Conservation (phyloP, 2,329 filamentous ascomycete species). For the Cladosporium sp. region DNA sequence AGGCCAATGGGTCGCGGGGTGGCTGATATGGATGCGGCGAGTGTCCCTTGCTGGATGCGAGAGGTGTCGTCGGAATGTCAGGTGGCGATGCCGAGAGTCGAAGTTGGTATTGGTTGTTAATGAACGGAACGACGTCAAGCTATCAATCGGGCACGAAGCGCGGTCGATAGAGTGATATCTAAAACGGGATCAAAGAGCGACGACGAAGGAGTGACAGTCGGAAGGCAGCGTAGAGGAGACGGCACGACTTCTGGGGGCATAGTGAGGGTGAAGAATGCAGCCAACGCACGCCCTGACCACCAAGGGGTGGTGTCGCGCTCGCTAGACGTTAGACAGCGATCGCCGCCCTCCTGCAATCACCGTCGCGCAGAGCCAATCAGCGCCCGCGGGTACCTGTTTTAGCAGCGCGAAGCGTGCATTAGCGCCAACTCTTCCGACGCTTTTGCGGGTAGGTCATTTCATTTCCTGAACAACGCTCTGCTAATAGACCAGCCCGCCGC, state of each 20-base stretch:
- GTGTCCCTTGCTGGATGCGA: conserved; percentile 3
- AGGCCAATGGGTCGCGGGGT: background rate
- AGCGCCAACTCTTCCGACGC: conserved; percentile 1
- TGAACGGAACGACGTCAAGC: conserved; percentile 8
- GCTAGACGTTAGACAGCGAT: conserved; percentile 8
- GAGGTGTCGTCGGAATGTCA: background rate
- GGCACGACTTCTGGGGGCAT: conserved; percentile 5
- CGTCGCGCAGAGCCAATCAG: background rate
- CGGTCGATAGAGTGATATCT: conserved; percentile 9
- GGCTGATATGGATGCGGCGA: background rate
- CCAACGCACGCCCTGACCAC: background rate
- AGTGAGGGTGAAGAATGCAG: conserved; percentile 10
- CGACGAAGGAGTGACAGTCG: conserved; percentile 6
- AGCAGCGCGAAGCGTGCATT: background rate
- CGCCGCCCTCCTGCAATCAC: conserved; percentile 7
- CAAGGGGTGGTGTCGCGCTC: conserved; percentile 6
- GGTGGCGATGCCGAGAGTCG: background rate
- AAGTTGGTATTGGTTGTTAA: background rate
- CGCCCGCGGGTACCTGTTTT: background rate
- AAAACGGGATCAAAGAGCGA: background rate
- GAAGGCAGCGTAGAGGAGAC: background rate
- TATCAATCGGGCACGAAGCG: conserved; percentile 8
- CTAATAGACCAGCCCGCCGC: background rate
- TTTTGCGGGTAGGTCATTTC: conserved; percentile 1
- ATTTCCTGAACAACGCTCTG: background rate